Evolutionary conservation across 306 rosid species (phyloP), one percentile per base, ranked within the genome.

Genomic region (Clitoria ternatea): DNA sequence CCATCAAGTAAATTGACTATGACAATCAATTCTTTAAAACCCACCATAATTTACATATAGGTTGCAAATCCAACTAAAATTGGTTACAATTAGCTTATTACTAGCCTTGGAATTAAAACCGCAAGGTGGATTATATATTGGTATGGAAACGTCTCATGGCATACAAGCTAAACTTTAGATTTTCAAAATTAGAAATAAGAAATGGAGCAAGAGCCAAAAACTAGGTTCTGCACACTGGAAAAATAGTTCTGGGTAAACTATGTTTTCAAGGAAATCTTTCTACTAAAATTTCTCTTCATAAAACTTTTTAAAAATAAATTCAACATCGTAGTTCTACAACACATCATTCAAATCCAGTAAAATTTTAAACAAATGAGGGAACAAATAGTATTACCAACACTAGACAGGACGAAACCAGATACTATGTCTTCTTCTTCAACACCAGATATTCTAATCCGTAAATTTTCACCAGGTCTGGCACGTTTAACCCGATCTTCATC

Each of bases 391-490:
- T 72, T 86, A 91, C 99, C 96, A 77, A 85, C 80, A 82, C 97
- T 86, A 2, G 96, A 87, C 69, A 95, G 78, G 52, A 95, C 82
- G 49, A 95, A 95, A 62, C 99, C 99, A 18, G 96, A 17, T 67
- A 66, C 20, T 47, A 95, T 79, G 61, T 91, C 97, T 55, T 91
- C 97, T 49, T 95, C 99, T 42, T 95, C 99, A 20, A 89, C 65
- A 61, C 96, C 96, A 14, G 99, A 79, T 66, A 95, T 6, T 77
- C 95, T 88, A 80, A 95, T 70, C 71, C 99, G 88, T 61, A 95
- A 81, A 77, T 95, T 95, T 85, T 95, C 97, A 57, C 99, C 97
- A n/a, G 99, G 99, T 57, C 96, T 97, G n/a, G 97, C 99, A 62
- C 77, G 57, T 70, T 77, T 86, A 26, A 89, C 96, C 66, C 73